Evolutionary conservation across 1,139 yeast genomes (phyloP), one percentile per base, ranked within the genome.

Genomic region (Yamadazyma atlantica): DNA sequence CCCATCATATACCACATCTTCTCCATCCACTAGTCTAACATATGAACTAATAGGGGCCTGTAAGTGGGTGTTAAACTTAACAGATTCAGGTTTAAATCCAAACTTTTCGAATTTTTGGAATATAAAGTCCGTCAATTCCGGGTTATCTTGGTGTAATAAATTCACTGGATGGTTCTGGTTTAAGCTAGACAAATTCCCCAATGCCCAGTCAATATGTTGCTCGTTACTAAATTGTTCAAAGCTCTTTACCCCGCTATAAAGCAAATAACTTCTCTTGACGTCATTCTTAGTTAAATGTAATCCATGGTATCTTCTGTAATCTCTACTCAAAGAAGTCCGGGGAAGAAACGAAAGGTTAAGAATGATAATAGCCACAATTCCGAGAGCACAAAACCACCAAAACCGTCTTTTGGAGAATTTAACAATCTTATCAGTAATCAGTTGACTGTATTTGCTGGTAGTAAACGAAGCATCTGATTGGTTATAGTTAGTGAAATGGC

Each of bases 261-360:
- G 45, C 21, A 62, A 44, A 36, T 45, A 62, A 30, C 54, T 60
- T 34, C 90, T 59, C 47, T 80, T 75, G 21, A 82, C 73, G 44
- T 84, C 92, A n/a, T 77, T 70, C 43, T 73, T 75, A 2, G 89
- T 80, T 35, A 83, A 53, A 38, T 64, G 74, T 19, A 82, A 73
- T 16, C 82, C 80, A 58, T 88, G 88, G 51, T 87, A 62, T 38
- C 96, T 64, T 49, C 92, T 73, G 56, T 86, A 80, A 58, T 90
- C 97, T 45, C 97, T 69, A 37, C 85, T 80, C 14, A 88, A 65
- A 1, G 96, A 86, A 1, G 97, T 88, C 42, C 97, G 64, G 1
- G 97, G 97, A 21, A 89, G 67, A 55, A 90, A 90, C 1, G 86
- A 79, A 35, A 88, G 66, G 39, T 85, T 78, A 50, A 85, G 78